Percentiles rank a stretch among this genome's conserved stretches.
These are phyloP conservation scores for Rhodomyrtus psidioides DNA, from an alignment of 441 rosid species.

Conservation along the genomic window DNA sequence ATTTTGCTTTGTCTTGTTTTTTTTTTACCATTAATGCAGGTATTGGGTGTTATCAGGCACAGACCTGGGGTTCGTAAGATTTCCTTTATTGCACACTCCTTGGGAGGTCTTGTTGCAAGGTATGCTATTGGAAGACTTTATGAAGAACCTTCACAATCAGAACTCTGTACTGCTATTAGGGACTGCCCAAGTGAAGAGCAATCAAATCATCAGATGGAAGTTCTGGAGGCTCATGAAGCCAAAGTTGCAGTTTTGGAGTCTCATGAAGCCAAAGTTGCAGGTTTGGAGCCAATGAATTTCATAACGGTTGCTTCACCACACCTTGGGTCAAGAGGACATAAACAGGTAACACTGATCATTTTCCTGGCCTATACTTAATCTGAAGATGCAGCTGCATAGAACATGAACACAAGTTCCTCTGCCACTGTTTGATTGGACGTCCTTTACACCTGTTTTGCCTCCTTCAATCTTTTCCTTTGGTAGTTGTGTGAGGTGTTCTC, in stretches of 20 bases:
- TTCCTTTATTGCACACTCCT: conserved; percentile 89
- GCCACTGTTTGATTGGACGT: background rate
- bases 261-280: conserved; percentile 55
- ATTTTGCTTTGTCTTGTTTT: background rate
- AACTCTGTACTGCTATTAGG: background rate
- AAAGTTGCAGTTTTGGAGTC: conserved; percentile 67
- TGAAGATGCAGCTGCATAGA: background rate
- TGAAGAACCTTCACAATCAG: conserved; percentile 20
- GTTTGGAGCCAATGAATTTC: conserved; percentile 88
- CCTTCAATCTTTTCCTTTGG: background rate
- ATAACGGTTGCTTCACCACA: conserved; percentile 94
- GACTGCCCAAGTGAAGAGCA: conserved; percentile 16
- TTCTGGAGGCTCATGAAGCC: conserved; percentile 24
- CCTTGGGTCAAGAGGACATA: conserved; percentile 91
- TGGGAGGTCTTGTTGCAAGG: conserved; percentile 95
- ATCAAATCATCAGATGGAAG: conserved; percentile 12
- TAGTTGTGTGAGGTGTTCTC: background rate
- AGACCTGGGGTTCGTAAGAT: conserved; percentile 61
- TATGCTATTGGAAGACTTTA: conserved; percentile 85
- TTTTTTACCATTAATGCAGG: conserved; percentile 30
- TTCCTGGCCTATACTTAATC: background rate
- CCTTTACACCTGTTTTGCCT: background rate
- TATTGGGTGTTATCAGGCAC: conserved; percentile 48
- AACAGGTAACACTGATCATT: conserved; percentile 41
- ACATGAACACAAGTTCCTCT: background rate